Evolutionary conservation across 768 basidiomycete species (phyloP), one percentile per base, ranked within the genome.

Genomic region (Collybia sordida): DNA sequence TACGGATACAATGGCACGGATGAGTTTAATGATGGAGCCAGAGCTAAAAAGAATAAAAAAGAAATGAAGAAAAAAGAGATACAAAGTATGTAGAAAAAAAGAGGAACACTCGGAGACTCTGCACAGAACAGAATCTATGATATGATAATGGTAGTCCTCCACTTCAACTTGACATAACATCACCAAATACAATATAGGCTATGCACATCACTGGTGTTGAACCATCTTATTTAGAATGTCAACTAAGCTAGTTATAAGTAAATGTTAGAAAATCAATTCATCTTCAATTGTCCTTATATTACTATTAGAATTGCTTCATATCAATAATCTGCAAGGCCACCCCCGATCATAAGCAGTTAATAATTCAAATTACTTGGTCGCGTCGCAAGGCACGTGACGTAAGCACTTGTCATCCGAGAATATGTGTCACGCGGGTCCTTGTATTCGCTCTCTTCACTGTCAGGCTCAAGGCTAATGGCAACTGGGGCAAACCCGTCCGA

Each of bases 131-230:
- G 12, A 2, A 25, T 15, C 42, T 43, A 22, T 8, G 23, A 19
- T 18, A 4, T 18, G 35, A 18, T 6, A 36, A 37, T 0, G 24
- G 23, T 36, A 35, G 18, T 35, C 34, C 41, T 34, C 42, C 21
- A 14, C 39, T 60, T 58, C 54, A 60, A 60, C 59, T 47, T 58
- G 42, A 35, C 56, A 55, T 38, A 57, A 60, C 48, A 60, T 36
- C 43, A 31, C 42, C 57, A 60, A 60, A 60, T 45, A 60, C 39
- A 23, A 12, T 5, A 27, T 11, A 5, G 6, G 27, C 11, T 27
- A 27, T 11, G 5, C 11, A 27, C 27, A 27, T 5, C 27, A n/a
- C n/a, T n/a, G n/a, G n/a, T n/a, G n/a, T n/a, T n/a, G n/a, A n/a
- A n/a, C n/a, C n/a, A n/a, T n/a, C n/a, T n/a, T n/a, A n/a, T n/a